phyloP scores from a whole-genome alignment of 2,329 filamentous ascomycete species.

The Xylariomycetidae sp. region DNA sequence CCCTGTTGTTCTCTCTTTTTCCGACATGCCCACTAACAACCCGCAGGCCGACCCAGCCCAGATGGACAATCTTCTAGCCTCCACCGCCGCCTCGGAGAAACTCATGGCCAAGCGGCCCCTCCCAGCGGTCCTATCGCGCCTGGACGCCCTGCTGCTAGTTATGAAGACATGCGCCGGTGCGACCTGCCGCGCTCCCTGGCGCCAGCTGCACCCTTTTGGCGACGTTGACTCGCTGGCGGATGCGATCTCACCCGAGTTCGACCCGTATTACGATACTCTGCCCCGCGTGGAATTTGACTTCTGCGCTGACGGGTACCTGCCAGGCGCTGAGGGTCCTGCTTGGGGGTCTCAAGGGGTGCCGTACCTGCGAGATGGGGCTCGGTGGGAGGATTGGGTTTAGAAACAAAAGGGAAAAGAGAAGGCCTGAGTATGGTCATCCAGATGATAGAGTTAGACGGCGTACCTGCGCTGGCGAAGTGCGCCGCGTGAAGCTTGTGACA shows the following conservation, averaged over 20 bases:
- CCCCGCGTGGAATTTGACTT: slow-evolving; percentile 37
- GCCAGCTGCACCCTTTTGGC: slow-evolving; percentile 37
- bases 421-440: neutral
- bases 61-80: slow-evolving; percentile 30
- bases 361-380: slow-evolving; percentile 12
- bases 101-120: slow-evolving; percentile 12
- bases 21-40: too few species aligned
- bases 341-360: slow-evolving; percentile 11
- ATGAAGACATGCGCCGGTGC: slow-evolving; percentile 42
- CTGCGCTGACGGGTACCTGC: slow-evolving; percentile 30
- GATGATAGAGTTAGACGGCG: neutral
- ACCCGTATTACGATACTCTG: slow-evolving; percentile 35
- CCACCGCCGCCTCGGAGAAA: neutral
- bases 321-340: slow-evolving; percentile 19
- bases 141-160: slow-evolving; percentile 44
- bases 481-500: too few species aligned
- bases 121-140: slow-evolving; percentile 30
- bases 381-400: too few species aligned
- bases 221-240: slow-evolving; percentile 35
- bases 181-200: slow-evolving; percentile 41
- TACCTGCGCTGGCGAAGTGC: too few species aligned
- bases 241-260: slow-evolving; percentile 34
- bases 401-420: slow-evolving; percentile 13
- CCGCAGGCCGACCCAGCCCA: slow-evolving; percentile 21
- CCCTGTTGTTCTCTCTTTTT: slow-evolving; percentile 41